These are phyloP conservation scores for Globisporangium splendens DNA, from an alignment of 352 stramenopile genomes.

Conservation along the genomic window DNA sequence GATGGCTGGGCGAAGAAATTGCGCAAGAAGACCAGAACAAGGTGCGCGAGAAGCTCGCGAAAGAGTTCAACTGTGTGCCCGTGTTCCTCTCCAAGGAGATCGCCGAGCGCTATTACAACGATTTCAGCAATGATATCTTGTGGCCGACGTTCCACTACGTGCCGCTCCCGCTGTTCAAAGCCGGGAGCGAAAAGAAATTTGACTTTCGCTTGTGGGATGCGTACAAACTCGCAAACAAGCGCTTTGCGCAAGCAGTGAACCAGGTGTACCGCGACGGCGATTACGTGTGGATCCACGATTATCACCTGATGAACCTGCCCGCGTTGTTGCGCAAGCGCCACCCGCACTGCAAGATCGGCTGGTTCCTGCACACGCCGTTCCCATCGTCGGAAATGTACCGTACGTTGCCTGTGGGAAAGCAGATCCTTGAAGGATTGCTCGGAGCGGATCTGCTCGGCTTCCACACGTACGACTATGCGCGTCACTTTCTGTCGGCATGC, in stretches of 20 bases:
- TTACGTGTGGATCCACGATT: conserved; percentile 89
- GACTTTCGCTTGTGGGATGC: conserved; percentile 86
- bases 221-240: conserved; percentile 86
- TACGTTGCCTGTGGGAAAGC: conserved; percentile 71
- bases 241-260: conserved; percentile 79
- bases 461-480: conserved; percentile 90
- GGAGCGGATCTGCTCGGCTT: conserved; percentile 83
- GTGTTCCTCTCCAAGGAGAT: conserved; percentile 85
- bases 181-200: conserved; percentile 76
- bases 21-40: conserved; percentile 75
- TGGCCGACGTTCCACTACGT: conserved; percentile 92
- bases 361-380: conserved; percentile 89
- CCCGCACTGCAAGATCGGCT: conserved; percentile 71
- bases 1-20: conserved; percentile 87
- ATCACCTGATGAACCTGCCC: conserved; percentile 87
- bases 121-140: conserved; percentile 86
- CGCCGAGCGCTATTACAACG: conserved; percentile 73
- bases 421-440: conserved; percentile 74
- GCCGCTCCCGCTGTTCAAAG: conserved; percentile 79
- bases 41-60: conserved; percentile 60
- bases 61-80: conserved; percentile 85
- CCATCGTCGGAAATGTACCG: conserved; percentile 83
- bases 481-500: conserved; percentile 85
- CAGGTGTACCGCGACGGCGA: conserved; percentile 89
- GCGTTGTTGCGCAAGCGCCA: conserved; percentile 76